Base-by-base conservation (phyloP, 1,284 basidiomycete genomes). In the Lignosus rhinocerotis region DNA sequence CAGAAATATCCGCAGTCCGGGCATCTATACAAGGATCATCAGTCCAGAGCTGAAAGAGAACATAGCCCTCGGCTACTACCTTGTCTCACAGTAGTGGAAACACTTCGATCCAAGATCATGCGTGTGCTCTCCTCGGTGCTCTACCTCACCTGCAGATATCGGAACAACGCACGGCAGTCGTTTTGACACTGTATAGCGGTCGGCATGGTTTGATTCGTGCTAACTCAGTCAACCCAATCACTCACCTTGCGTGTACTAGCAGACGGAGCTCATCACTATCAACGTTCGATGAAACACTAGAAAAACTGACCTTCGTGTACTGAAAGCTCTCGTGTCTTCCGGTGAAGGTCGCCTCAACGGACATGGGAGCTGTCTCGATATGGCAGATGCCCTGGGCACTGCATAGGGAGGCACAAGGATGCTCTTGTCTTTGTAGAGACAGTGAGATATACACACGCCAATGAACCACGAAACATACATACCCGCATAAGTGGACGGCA, bases 401-500 rank as follows among this genome's bases (percentile, higher is more conserved):
- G 61, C 85, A 86, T 1, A 70, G 41, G 0, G 71, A 69, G 8
- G 64, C 57, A 65, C 85, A 86, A 16, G 73, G 54, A 66, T 87
- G 84, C 9, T 76, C 72, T 73, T 85, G 76, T 0, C 81, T 83
- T 36, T 1, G 10, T 25, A 32, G 14, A 49, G 8, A 19, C 12
- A 34, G 21, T 11, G 34, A 4, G 16, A 25, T 56, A 6, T 48
- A 3, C 19, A 32, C 2, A 39, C 36, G 1, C 36, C 34, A 31
- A 25, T 33, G 4, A 43, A 39, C 36, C 7, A 8, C 11, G 53
- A 54, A n/a, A 10, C 75, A 17, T n/a, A 25, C 80, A 34, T 43
- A 85, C 83, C 83, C 84, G 74, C 85, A 87, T 17, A 87, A 75
- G 71, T 87, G 85, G n/a, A 77, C 60, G 0, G 75, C 73, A 16